phyloP scores from a whole-genome alignment of 163 green algal species.

The Scenedesmus sp. region DNA sequence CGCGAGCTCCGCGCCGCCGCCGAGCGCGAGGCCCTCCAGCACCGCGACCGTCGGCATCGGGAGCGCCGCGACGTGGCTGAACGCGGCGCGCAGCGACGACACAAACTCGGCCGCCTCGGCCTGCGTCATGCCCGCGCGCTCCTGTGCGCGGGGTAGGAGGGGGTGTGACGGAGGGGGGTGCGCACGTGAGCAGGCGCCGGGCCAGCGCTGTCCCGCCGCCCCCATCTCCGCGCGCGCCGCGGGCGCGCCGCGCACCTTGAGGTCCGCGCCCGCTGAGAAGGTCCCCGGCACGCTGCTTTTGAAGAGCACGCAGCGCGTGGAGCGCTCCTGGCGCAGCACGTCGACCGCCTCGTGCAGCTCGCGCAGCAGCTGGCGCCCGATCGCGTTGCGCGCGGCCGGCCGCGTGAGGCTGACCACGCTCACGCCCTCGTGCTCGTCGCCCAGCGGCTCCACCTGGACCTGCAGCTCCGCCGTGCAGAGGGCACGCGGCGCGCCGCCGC shows the following conservation, averaged over 20 bases:
- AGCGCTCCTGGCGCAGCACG: conserved; percentile 67
- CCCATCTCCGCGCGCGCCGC: too few species aligned
- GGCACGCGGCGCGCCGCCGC: background rate
- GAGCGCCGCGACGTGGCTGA: conserved; percentile 71
- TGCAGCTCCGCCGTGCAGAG: conserved; percentile 22
- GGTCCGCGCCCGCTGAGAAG: conserved; percentile 89
- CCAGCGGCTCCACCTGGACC: conserved; percentile 55
- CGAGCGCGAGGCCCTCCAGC: conserved; percentile 85
- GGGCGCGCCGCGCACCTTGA: conserved; percentile 72
- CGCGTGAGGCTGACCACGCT: conserved; percentile 58
- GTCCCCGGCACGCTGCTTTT: conserved; percentile 68
- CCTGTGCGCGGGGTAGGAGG: conserved; percentile 46
- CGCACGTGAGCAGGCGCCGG: background rate
- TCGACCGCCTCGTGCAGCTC: conserved; percentile 74
- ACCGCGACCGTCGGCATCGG: conserved; percentile 90
- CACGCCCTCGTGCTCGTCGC: conserved; percentile 49
- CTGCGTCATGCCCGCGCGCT: conserved; percentile 73
- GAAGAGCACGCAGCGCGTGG: conserved; percentile 81
- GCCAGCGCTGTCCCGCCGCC: background rate
- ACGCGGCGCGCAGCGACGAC: conserved; percentile 66
- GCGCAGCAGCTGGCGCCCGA: conserved; percentile 74
- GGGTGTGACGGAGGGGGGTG: background rate
- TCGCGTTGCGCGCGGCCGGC: conserved; percentile 60
- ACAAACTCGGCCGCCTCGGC: conserved; percentile 83
- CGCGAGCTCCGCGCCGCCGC: conserved; percentile 89